Base-by-base conservation (phyloP, 2,329 filamentous ascomycete species). In the Dothideomycetes sp. region DNA sequence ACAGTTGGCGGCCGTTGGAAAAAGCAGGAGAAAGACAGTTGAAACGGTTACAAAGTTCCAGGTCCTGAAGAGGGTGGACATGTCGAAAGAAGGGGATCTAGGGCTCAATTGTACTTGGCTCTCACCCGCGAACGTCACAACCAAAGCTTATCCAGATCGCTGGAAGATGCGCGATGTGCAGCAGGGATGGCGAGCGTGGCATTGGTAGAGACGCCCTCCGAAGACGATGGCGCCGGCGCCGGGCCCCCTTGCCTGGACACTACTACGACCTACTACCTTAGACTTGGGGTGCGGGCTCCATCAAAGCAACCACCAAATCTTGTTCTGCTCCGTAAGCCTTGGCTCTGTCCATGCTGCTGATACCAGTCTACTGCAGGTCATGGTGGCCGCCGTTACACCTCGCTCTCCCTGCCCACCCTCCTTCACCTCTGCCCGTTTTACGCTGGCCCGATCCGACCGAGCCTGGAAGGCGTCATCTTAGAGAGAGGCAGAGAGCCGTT, bases 141-240 rank as follows among this genome's bases (percentile, higher is more conserved):
- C 41, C 43, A 37, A 46, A 45, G 45, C 47, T 41, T 52, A 48
- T 44, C 59, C 60, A 61, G 60, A 62, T 62, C 59, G 58, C 55
- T 57, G 60, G 59, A 29, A 32, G 37, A 56, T 55, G 38, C 28
- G 31, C 32, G 47, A 49, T 49, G 47, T 40, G 38, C 41, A 38
- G 29, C 38, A 34, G 36, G 42, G 42, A 34, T 44, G 32, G 11
- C 27, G 25, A 42, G 32, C 31, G 17, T 34, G 40, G 40, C 27
- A 22, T 16, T 32, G 37, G 29, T 29, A 40, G n/a, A 40, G 37
- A 29, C 37, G 24, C 27, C 22, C 28, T 24, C 37, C 37, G 33
- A 27, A 19, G n/a, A 4, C 37, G 37, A 40, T 29, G 37, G 37
- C 37, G 37, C 37, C 37, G 40, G 40, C 40, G 40, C 40, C 11